phyloP scores from a whole-genome alignment of 2,329 filamentous ascomycete species.

The Arthrobotrys musiformis region DNA sequence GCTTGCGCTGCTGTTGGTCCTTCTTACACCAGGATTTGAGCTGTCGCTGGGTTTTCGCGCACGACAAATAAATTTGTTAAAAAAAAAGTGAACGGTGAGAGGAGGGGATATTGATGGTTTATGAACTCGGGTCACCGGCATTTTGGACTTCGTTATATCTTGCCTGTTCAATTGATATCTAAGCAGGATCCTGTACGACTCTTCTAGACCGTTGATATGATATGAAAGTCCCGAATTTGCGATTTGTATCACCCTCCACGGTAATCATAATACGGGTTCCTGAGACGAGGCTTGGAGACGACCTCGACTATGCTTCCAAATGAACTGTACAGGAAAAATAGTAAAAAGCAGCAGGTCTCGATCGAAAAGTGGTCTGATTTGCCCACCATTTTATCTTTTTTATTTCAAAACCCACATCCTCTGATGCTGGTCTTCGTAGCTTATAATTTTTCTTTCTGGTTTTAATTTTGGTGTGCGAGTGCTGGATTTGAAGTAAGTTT shows the following conservation, averaged over 20 bases:
- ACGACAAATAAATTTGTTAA: conserved; percentile 19
- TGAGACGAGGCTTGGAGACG: conserved; percentile 5
- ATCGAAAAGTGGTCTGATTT: conserved; percentile 48
- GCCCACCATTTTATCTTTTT: conserved; percentile 15
- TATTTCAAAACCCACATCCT: not conserved
- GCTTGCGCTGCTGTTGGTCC: no score
- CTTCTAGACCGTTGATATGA: conserved; percentile 7
- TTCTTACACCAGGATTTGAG: no score
- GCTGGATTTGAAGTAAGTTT: conserved; percentile 20
- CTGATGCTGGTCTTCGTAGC: not conserved
- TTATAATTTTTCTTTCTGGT: not conserved
- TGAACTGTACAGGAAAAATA: conserved; percentile 1
- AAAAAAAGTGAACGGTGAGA: not conserved
- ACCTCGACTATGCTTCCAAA: conserved; percentile 33
- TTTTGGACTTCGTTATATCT: not conserved
- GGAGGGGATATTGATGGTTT: not conserved
- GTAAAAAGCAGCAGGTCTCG: not conserved
- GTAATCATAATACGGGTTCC: conserved; percentile 9
- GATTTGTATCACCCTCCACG: conserved; percentile 28
- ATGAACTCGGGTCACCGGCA: conserved; percentile 16
- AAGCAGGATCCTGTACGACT: conserved; percentile 18
- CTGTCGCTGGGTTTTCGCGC: not conserved
- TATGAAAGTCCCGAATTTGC: not conserved
- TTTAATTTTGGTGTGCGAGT: not conserved
- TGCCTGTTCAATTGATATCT: conserved; percentile 14